These are phyloP conservation scores for Neurospora africana DNA, from an alignment of 495 filamentous ascomycete species.

Conservation along the genomic window DNA sequence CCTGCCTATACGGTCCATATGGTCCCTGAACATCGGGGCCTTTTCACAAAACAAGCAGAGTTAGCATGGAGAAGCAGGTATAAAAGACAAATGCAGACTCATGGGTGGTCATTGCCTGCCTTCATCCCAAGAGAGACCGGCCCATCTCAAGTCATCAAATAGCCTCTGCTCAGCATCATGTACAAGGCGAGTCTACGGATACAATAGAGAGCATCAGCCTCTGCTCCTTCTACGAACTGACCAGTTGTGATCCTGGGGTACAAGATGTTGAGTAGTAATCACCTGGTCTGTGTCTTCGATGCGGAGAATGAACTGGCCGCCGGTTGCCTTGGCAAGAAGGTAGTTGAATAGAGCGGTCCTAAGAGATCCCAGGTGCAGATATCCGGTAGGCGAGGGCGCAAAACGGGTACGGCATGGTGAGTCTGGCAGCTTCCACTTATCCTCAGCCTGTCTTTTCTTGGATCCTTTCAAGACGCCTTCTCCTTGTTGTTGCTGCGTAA, in stretches of 20 bases:
- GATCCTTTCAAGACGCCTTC: not conserved
- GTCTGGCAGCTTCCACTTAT: slow-evolving; percentile 34
- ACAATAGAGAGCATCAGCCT: slow-evolving; percentile 6
- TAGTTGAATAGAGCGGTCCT: slow-evolving; percentile 91
- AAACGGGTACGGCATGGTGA: slow-evolving; percentile 80
- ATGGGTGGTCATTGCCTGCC: slow-evolving; percentile 32
- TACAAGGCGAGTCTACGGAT: slow-evolving; percentile 36
- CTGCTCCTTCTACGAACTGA: not conserved
- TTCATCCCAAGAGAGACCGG: slow-evolving; percentile 90
- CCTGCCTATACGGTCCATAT: slow-evolving; percentile 80
- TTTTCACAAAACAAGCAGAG: slow-evolving; percentile 18
- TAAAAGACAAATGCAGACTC: slow-evolving; percentile 1
- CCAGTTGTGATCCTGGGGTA: not conserved
- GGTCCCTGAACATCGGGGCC: slow-evolving; percentile 71
- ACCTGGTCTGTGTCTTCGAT: slow-evolving; percentile 97
- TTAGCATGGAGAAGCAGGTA: not conserved
- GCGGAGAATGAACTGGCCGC: slow-evolving; percentile 84
- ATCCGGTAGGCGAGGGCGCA: slow-evolving; percentile 90
- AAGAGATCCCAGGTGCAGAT: slow-evolving; percentile 82
- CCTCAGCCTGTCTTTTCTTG: not conserved
- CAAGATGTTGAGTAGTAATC: slow-evolving; percentile 3
- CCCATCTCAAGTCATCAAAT: slow-evolving; percentile 74
- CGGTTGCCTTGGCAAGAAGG: slow-evolving; percentile 73
- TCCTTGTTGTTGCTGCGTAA: not conserved
- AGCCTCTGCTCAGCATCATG: slow-evolving; percentile 65